phyloP scores from a whole-genome alignment of 2,329 filamentous ascomycete genomes.

The Huntiella abstrusa region DNA sequence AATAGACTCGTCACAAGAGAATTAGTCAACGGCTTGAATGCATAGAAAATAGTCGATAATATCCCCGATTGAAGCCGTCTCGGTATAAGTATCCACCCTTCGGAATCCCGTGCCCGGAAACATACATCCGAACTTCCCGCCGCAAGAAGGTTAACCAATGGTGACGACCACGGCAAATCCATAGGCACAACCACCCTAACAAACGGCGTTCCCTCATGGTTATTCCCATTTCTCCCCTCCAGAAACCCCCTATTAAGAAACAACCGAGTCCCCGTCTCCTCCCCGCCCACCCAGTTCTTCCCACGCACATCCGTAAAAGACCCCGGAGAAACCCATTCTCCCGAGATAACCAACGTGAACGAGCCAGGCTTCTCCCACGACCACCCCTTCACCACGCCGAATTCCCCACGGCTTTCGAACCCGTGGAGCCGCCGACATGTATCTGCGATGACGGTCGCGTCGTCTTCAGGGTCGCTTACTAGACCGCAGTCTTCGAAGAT shows the following conservation, averaged over 20 bases:
- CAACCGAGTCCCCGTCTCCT: too few species aligned
- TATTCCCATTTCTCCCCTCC: too few species aligned
- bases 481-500: constrained; percentile 10
- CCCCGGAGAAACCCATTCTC: too few species aligned
- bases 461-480: constrained; percentile 4
- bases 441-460: constrained; percentile 9
- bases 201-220: too few species aligned
- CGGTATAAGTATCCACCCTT: constrained; percentile 7
- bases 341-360: too few species aligned
- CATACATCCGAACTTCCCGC: too few species aligned
- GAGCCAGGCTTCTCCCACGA: background rate
- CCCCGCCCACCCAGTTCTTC: too few species aligned
- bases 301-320: too few species aligned
- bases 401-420: constrained; percentile 4
- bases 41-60: constrained; percentile 4
- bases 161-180: too few species aligned
- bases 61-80: constrained; percentile 3
- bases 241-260: too few species aligned
- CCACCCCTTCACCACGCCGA: background rate
- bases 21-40: constrained; percentile 1
- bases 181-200: too few species aligned
- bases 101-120: background rate
- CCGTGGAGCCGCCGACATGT: constrained; percentile 8
- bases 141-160: too few species aligned
- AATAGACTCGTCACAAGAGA: background rate